Conservation (phyloP, 2,329 filamentous ascomycete genomes). For the Dendrostoma leiphaemia region DNA sequence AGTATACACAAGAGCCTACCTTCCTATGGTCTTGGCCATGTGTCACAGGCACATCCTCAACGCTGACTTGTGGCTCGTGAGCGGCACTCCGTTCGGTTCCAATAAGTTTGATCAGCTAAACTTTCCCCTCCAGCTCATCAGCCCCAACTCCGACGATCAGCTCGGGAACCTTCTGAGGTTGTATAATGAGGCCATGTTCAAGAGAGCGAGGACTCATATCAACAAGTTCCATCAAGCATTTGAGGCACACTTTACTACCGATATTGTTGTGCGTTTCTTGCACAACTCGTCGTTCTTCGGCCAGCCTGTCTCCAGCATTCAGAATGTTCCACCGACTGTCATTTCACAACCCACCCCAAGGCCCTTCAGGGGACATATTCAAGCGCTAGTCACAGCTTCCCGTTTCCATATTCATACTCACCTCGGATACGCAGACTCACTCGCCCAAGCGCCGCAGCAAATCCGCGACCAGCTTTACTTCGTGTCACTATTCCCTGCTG, state of each 20-base stretch:
- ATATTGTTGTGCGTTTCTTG: neutral
- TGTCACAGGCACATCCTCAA: neutral
- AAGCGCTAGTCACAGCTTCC: neutral
- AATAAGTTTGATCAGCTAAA: neutral
- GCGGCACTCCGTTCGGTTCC: neutral
- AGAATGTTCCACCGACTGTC: neutral
- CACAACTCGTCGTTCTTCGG: neutral
- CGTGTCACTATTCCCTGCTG: constrained; percentile 5
- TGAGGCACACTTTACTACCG: neutral
- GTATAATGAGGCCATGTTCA: neutral
- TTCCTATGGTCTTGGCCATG: neutral
- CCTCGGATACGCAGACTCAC: neutral
- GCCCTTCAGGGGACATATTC: neutral
- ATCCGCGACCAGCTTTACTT: constrained; percentile 6
- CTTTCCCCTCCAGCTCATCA: neutral
- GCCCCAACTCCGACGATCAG: neutral
- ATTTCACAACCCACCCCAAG: neutral
- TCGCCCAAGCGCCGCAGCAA: neutral
- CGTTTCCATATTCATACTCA: too few species aligned
- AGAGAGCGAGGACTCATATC: neutral
- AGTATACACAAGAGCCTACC: neutral
- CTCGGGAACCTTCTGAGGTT: neutral
- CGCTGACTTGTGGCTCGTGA: constrained; percentile 2
- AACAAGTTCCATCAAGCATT: neutral
- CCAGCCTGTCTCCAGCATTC: neutral